A percentile compares a stretch with the other conserved stretches of the same genome.
These are phyloP conservation scores for Gracilariopsis chorda DNA, from an alignment of 23 red algal species.

Conservation along the genomic window DNA sequence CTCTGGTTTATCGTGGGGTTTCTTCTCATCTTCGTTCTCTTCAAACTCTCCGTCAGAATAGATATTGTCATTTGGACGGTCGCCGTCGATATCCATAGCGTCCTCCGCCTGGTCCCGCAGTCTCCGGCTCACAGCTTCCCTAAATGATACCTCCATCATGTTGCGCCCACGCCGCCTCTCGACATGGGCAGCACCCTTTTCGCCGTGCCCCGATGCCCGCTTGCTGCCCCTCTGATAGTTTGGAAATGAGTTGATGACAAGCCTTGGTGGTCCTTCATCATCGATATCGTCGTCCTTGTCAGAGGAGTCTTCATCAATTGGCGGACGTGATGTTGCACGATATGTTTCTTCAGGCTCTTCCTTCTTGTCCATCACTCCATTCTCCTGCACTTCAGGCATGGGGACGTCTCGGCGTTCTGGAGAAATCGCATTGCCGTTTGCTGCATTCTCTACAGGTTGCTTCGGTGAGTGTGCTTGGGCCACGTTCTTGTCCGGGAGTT, in stretches of 20 bases:
- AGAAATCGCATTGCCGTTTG: not conserved
- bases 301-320: not conserved
- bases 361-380: not conserved
- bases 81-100: not conserved
- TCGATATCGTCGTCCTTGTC: not conserved
- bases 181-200: not conserved
- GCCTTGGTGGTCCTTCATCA: not conserved
- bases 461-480: not conserved
- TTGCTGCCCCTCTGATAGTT: not conserved
- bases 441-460: not conserved
- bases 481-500: not conserved
- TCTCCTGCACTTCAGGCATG: not conserved
- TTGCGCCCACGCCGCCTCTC: not conserved
- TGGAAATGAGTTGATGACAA: not conserved
- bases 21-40: not conserved
- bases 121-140: not conserved
- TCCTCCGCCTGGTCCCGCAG: not conserved
- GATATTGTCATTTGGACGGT: not conserved
- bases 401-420: not conserved
- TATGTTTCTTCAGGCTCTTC: not conserved
- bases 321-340: not conserved
- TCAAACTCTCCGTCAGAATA: not conserved
- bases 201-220: not conserved
- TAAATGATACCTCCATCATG: not conserved
- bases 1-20: not conserved